These are phyloP conservation scores for Penstemon eatonii DNA, from an alignment of 257 asterid species.

Conservation along the genomic window DNA sequence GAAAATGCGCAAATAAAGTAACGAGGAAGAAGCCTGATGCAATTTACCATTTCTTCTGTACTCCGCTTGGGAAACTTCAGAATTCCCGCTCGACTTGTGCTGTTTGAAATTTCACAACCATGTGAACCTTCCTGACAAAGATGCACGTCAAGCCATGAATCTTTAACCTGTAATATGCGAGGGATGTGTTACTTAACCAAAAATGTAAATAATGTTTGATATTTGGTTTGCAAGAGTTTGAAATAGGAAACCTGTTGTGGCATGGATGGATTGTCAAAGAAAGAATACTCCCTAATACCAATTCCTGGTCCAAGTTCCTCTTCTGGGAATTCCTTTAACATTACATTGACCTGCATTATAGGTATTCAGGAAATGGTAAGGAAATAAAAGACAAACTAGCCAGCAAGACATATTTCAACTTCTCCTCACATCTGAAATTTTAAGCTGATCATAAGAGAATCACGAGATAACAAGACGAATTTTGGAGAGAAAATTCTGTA, in stretches of 20 bases:
- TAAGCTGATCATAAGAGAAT: neutral
- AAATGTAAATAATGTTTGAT: neutral
- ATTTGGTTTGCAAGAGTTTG: conserved; percentile 11
- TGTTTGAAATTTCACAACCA: conserved; percentile 74
- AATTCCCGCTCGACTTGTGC: conserved; percentile 47
- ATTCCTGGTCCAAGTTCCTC: conserved; percentile 83
- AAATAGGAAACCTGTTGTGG: conserved; percentile 61
- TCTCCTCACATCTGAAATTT: conserved; percentile 6
- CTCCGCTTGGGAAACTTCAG: conserved; percentile 81
- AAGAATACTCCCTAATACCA: conserved; percentile 79
- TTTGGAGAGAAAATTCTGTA: neutral
- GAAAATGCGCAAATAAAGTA: conserved; percentile 1
- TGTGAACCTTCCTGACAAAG: conserved; percentile 83
- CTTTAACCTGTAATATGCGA: conserved; percentile 70
- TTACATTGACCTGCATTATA: conserved; percentile 65
- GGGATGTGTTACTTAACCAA: conserved; percentile 16
- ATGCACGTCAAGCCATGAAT: conserved; percentile 90
- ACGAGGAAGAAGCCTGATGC: conserved; percentile 7
- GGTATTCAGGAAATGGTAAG: conserved; percentile 22
- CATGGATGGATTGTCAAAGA: conserved; percentile 74
- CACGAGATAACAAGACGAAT: neutral
- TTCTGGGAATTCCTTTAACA: conserved; percentile 70
- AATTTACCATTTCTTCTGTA: conserved; percentile 74
- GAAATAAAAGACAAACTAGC: conserved; percentile 15
- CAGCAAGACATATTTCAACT: conserved; percentile 11